Conservation (phyloP, 257 asterid species). For the Fraxinus anomala region DNA sequence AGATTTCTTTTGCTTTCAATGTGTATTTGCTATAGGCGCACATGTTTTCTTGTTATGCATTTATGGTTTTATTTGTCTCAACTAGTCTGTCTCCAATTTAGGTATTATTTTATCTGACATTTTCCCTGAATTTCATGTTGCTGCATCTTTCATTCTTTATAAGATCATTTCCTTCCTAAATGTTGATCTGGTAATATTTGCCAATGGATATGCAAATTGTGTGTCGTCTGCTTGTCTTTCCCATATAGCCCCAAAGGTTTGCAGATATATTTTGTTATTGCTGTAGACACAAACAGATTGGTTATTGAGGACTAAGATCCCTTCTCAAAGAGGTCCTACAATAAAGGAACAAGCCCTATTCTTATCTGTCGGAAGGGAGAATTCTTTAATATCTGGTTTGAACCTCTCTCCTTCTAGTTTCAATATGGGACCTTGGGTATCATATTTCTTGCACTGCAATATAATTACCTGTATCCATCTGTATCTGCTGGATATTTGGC, state of each 20-base stretch:
- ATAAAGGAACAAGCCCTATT: conserved; percentile 35
- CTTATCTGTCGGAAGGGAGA: conserved; percentile 18
- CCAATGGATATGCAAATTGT: not conserved
- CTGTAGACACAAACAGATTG: conserved; percentile 20
- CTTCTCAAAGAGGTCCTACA: conserved; percentile 30
- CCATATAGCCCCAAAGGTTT: conserved; percentile 34
- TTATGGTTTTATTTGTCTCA: not conserved
- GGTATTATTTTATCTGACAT: not conserved
- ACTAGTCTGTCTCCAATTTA: not conserved
- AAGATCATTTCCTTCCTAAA: not conserved
- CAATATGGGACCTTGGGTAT: conserved; percentile 23
- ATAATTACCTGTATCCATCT: not conserved
- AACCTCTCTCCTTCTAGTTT: conserved; percentile 19
- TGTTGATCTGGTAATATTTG: not conserved
- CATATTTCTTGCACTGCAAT: conserved; percentile 17
- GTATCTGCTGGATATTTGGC: conserved; percentile 34
- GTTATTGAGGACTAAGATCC: conserved; percentile 12
- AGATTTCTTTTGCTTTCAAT: not conserved
- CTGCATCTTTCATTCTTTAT: not conserved
- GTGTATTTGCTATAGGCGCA: not conserved
- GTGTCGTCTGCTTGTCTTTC: conserved; percentile 22
- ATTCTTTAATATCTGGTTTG: conserved; percentile 40
- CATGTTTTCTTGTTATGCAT: not conserved
- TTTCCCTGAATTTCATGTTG: not conserved
- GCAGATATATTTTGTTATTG: conserved; percentile 39